phyloP scores from a whole-genome alignment of 1,284 basidiomycete species.

The Meripilus lineatus region DNA sequence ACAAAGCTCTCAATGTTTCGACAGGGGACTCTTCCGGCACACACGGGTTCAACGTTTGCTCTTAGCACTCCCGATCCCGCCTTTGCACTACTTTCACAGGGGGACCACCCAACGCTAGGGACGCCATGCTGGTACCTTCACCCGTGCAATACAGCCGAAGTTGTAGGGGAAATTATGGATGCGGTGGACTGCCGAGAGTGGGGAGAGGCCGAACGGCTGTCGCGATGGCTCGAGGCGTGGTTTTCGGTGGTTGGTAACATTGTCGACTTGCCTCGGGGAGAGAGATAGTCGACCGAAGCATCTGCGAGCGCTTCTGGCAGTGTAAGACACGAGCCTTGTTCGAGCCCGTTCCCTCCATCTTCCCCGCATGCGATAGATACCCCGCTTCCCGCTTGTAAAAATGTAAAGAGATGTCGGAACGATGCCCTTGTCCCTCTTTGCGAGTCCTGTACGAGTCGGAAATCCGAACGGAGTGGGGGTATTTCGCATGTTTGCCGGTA shows the following conservation, averaged over 20 bases:
- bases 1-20: constrained; percentile 56
- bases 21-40: constrained; percentile 36
- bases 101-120: constrained; percentile 73
- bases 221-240: constrained; percentile 67
- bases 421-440: too few species aligned
- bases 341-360: too few species aligned
- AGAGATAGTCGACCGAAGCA: too few species aligned
- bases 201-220: constrained; percentile 27
- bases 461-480: too few species aligned
- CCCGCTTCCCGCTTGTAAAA: too few species aligned
- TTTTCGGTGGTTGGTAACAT: constrained; percentile 64
- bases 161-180: constrained; percentile 62
- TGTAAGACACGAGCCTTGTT: too few species aligned
- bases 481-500: too few species aligned
- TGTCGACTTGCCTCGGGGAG: constrained; percentile 25
- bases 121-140: constrained; percentile 79
- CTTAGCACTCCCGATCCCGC: constrained; percentile 43
- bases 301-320: too few species aligned
- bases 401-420: too few species aligned
- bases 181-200: constrained; percentile 32
- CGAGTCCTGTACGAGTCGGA: too few species aligned
- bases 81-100: constrained; percentile 76
- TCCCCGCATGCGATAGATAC: too few species aligned
- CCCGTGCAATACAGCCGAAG: constrained; percentile 68
- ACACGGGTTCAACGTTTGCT: constrained; percentile 46